phyloP scores from a whole-genome alignment of 257 asterid genomes.

The Przewalskia tangutica region DNA sequence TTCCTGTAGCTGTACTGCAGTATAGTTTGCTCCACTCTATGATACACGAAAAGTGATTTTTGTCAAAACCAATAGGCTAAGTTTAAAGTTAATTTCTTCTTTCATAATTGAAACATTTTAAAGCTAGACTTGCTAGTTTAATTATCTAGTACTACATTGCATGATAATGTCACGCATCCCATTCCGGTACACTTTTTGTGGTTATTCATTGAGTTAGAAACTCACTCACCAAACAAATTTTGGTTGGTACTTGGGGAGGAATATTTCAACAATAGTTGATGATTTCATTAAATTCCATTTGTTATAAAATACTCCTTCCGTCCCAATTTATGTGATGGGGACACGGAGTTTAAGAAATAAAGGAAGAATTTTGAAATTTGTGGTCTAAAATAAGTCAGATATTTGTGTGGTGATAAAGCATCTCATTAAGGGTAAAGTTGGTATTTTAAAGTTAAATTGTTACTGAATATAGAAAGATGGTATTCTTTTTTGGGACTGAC shows the following conservation, averaged over 20 bases:
- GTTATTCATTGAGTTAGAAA: neutral
- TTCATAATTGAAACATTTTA: neutral
- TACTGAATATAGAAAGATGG: too few relatives aligned
- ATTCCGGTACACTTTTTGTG: neutral
- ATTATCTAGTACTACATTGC: neutral
- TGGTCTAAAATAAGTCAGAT: neutral
- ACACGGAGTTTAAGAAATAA: neutral
- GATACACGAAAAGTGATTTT: neutral
- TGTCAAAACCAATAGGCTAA: neutral
- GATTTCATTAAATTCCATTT: neutral
- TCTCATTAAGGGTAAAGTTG: too few relatives aligned
- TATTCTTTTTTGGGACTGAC: too few relatives aligned
- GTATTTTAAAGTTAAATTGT: too few relatives aligned
- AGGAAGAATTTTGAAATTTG: neutral
- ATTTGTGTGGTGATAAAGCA: too few relatives aligned
- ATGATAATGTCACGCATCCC: neutral
- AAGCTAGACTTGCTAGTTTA: neutral
- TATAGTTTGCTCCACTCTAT: neutral
- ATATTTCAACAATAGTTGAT: neutral
- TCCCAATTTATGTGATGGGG: neutral
- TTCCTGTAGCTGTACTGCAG: neutral
- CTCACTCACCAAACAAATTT: neutral
- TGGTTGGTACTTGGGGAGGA: neutral
- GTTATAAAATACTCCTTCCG: neutral
- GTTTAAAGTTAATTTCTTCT: neutral